A percentile compares a stretch with the other conserved stretches of the same genome.
Evolutionary conservation across 768 basidiomycete species (phyloP).

Genomic region (Phylloporus rhodoxanthus): DNA sequence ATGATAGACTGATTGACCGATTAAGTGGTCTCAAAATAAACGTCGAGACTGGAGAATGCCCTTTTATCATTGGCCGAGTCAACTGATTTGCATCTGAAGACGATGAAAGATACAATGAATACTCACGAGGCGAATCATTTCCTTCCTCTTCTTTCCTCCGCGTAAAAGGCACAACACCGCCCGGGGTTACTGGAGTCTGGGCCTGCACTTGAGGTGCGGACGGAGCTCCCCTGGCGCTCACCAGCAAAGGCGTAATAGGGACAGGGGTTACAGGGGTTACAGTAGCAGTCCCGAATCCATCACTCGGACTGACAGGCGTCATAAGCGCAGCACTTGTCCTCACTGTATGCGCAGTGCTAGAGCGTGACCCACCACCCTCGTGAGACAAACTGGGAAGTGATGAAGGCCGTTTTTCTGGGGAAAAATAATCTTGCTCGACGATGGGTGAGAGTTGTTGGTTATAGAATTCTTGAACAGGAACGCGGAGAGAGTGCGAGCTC

Average conservation of each 20-base stretch:
- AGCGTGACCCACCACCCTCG: constrained; percentile 22
- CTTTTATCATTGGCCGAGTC: constrained; percentile 20
- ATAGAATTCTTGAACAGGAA: constrained; percentile 30
- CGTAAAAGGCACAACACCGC: constrained; percentile 19
- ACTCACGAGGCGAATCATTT: constrained; percentile 39
- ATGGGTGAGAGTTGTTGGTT: constrained; percentile 56
- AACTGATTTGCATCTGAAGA: constrained; percentile 1
- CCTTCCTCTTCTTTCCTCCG: constrained; percentile 27
- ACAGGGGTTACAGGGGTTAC: constrained; percentile 28
- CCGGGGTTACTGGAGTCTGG: constrained; percentile 19
- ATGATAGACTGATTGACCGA: constrained; percentile 58
- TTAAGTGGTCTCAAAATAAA: constrained; percentile 64
- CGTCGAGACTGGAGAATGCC: constrained; percentile 47
- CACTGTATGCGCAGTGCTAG: constrained; percentile 28
- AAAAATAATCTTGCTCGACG: constrained; percentile 57
- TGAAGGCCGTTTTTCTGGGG: constrained; percentile 39
- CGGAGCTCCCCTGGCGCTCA: constrained; percentile 11
- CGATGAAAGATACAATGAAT: background rate
- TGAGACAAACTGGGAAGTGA: constrained; percentile 28
- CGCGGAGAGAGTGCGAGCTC: constrained; percentile 41
- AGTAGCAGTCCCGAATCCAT: constrained; percentile 17
- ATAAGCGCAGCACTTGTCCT: constrained; percentile 28
- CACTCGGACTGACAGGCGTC: constrained; percentile 26
- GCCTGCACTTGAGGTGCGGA: constrained; percentile 10
- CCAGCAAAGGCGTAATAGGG: constrained; percentile 25